Conservation (phyloP, 129 eudicot species). For the Logfia minima region DNA sequence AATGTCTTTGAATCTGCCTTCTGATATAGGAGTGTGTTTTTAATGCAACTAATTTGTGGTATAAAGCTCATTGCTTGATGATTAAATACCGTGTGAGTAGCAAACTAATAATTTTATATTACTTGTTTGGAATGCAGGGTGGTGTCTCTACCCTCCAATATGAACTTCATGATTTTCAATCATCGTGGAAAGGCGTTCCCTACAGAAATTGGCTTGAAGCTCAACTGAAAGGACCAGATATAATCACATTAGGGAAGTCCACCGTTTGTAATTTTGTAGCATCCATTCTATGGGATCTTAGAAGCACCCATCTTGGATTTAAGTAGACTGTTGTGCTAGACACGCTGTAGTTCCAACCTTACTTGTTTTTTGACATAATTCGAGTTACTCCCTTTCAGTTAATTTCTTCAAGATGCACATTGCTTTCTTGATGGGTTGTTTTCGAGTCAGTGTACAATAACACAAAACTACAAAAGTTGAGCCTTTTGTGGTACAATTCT, state of each 20-base stretch:
- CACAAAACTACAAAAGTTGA: too few species aligned
- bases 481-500: too few species aligned
- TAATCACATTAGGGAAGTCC: not conserved
- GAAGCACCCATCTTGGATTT: slow-evolving; percentile 11
- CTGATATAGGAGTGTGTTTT: not conserved
- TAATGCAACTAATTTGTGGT: not conserved
- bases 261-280: slow-evolving; percentile 21
- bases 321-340: slow-evolving; percentile 8
- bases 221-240: slow-evolving; percentile 41
- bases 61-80: not conserved
- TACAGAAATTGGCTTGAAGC: slow-evolving; percentile 54
- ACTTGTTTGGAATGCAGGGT: slow-evolving; percentile 55
- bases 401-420: not conserved
- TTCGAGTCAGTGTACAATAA: not conserved
- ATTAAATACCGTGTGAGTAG: not conserved
- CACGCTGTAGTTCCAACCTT: not conserved
- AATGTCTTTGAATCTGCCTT: not conserved
- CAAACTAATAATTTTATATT: not conserved
- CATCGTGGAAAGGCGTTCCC: slow-evolving; percentile 90
- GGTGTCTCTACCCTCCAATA: slow-evolving; percentile 66
- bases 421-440: slow-evolving; percentile 11
- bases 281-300: slow-evolving; percentile 20
- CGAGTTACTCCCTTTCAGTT: not conserved
- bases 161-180: slow-evolving; percentile 91
- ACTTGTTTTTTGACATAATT: not conserved